Conservation (phyloP, 345 rosid genomes). For the Citrus sinensis region DNA sequence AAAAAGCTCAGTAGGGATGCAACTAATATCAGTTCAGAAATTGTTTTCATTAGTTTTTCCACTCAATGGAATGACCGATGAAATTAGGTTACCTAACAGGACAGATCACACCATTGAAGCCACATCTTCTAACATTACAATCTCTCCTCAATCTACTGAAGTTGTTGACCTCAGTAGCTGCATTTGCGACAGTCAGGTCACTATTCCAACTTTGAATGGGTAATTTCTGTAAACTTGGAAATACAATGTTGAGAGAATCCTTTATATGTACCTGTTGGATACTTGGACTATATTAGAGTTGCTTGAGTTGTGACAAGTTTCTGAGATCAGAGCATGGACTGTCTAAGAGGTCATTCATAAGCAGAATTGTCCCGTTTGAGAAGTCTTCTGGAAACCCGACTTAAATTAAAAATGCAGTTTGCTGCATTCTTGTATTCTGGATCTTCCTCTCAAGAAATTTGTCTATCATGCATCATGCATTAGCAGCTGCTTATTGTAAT, state of each 20-base stretch:
- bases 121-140: conserved; percentile 21
- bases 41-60: conserved; percentile 52
- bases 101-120: conserved; percentile 12
- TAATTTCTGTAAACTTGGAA: conserved; percentile 23
- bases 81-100: conserved; percentile 17
- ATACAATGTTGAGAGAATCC: not conserved
- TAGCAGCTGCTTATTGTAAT: not conserved
- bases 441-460: not conserved
- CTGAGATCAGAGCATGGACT: not conserved
- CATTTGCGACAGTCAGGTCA: conserved; percentile 61
- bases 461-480: not conserved
- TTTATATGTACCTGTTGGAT: not conserved
- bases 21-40: conserved; percentile 54
- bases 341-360: not conserved
- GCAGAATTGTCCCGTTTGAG: not conserved
- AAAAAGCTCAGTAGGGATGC: conserved; percentile 36
- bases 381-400: not conserved
- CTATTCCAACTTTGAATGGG: conserved; percentile 91
- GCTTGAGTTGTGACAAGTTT: not conserved
- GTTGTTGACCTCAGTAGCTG: conserved; percentile 72
- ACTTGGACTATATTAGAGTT: not conserved
- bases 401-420: not conserved
- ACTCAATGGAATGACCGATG: conserved; percentile 24
- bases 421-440: not conserved
- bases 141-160: conserved; percentile 42